These are phyloP conservation scores for Gryganskiella cystojenkinii DNA, from an alignment of 192 early-diverging fungal genomes.

Conservation along the genomic window DNA sequence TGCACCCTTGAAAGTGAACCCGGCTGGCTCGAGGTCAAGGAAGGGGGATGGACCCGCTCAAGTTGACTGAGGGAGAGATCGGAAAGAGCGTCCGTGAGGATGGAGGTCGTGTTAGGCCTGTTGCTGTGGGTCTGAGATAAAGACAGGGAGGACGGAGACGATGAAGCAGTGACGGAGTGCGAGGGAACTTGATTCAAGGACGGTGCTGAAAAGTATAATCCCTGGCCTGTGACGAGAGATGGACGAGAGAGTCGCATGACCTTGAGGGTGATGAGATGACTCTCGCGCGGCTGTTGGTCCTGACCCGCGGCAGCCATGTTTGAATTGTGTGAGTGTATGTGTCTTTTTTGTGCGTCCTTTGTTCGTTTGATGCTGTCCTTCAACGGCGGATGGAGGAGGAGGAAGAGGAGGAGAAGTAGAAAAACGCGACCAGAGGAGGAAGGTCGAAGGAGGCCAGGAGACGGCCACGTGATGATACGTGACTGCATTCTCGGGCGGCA, in stretches of 20 bases:
- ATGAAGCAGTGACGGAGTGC: slow-evolving; percentile 15
- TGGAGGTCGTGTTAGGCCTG: slow-evolving; percentile 57
- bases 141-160: background rate
- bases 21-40: slow-evolving; percentile 10
- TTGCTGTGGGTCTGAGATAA: background rate
- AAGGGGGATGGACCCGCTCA: slow-evolving; percentile 45
- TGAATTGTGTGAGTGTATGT: too few relatives aligned
- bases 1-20: background rate
- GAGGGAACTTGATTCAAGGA: slow-evolving; percentile 29
- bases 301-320: slow-evolving; percentile 34
- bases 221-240: slow-evolving; percentile 63
- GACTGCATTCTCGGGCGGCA: too few relatives aligned
- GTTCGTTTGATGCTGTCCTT: too few relatives aligned
- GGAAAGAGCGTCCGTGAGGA: slow-evolving; percentile 49
- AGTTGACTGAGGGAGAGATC: slow-evolving; percentile 49
- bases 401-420: too few relatives aligned
- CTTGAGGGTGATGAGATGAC: slow-evolving; percentile 85
- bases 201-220: slow-evolving; percentile 52
- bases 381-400: too few relatives aligned
- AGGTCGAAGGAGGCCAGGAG: too few relatives aligned
- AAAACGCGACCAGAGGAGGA: too few relatives aligned
- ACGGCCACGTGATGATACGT: too few relatives aligned
- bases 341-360: too few relatives aligned
- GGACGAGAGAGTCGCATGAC: slow-evolving; percentile 93
- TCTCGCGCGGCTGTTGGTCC: slow-evolving; percentile 51